Base-by-base conservation (phyloP, 768 basidiomycete species). In the Amylocystis lapponica region DNA sequence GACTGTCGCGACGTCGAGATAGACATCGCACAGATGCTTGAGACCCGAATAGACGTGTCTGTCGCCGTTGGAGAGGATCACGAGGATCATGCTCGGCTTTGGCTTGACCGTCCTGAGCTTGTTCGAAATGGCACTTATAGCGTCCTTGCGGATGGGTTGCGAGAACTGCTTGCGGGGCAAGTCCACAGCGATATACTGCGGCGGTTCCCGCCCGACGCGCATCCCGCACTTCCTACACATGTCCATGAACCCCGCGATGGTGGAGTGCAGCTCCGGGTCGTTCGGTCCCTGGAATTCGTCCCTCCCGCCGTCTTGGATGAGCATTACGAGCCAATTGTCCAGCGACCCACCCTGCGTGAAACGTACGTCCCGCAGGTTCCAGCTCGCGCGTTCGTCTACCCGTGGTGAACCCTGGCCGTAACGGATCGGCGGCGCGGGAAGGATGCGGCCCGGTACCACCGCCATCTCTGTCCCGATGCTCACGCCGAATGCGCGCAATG, bases 201-300 rank as follows among this genome's bases (percentile, higher is more conserved):
- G 78, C 5, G 54, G 53, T 0, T 56, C 57, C 23, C 49, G 45
- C 21, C 58, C 64, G 19, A 82, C 72, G 5, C 23, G 48, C 74
- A 90, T 83, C 8, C 88, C 88, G 45, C 76, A 77, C 22, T 46
- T 67, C 39, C 56, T 58, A 57, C 87, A 90, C 79, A 82, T 86
- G 2, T 60, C 48, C 26, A 65, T 61, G 51, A 90, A 88, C 0
- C 75, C 82, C 1, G 55, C 49, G 10, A 86, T 60, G 2, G 67
- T 63, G 3, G 46, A 33, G 27, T 44, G 46, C 27, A 90, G 63
- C n/a, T 70, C 69, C 2, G 75, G 75, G 51, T 90, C 88, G 5
- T 62, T 44, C 3, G 68, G 46, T 9, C 69, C 72, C 1, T 32
- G 26, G 50, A 89, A 89, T 54, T 89, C 86, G 32, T 78, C 75